Evolutionary conservation across 192 early-diverging fungal species (phyloP).

Genomic region (Linnemannia hyalina): DNA sequence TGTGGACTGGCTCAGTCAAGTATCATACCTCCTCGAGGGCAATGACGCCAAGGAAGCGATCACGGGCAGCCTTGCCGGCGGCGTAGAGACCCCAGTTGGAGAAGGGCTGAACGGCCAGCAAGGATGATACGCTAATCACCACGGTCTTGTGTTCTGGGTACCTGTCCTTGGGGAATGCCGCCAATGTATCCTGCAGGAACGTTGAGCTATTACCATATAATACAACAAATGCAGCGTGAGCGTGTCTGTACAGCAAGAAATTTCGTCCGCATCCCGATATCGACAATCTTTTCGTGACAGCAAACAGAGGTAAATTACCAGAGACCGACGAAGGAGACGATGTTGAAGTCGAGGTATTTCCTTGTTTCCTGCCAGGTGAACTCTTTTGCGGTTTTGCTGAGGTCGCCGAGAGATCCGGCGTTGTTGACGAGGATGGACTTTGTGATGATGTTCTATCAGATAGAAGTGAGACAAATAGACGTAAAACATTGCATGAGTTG

Average conservation of each 20-base stretch:
- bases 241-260: not conserved
- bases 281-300: not conserved
- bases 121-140: constrained; percentile 86
- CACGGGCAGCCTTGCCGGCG: constrained; percentile 85
- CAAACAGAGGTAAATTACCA: constrained; percentile 29
- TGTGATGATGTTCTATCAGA: constrained; percentile 22
- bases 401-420: constrained; percentile 79
- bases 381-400: constrained; percentile 70
- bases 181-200: constrained; percentile 54
- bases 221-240: no score
- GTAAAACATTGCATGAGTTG: not conserved
- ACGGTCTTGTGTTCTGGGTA: constrained; percentile 45
- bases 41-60: constrained; percentile 77
- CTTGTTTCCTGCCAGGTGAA: constrained; percentile 63
- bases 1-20: no score
- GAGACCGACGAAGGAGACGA: constrained; percentile 68
- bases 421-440: constrained; percentile 77
- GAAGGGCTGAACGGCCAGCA: constrained; percentile 80
- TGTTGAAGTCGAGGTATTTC: constrained; percentile 69
- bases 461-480: not conserved
- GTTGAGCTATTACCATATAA: constrained; percentile 43
- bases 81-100: constrained; percentile 88
- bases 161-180: constrained; percentile 50
- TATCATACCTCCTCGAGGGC: constrained; percentile 71
- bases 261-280: not conserved